Base-by-base conservation (phyloP, 768 basidiomycete genomes). In the Phlebiopsis flavidoalba region DNA sequence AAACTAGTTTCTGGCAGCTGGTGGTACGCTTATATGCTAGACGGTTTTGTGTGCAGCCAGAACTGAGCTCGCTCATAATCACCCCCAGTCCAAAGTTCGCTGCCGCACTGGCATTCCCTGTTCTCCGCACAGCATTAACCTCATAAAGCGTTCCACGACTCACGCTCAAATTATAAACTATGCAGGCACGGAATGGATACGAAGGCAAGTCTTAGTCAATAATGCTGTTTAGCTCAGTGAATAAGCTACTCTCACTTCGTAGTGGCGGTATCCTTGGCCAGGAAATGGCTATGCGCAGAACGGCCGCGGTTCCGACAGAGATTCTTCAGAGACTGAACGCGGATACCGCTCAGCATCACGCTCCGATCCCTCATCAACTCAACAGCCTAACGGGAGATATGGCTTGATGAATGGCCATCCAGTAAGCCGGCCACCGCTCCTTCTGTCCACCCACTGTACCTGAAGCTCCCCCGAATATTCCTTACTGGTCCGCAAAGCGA, bases 401-500 rank as follows among this genome's bases (percentile, higher is more conserved):
- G 19, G 40, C 40, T n/a, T n/a, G n/a, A 54, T 65, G 50, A 72
- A 70, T 59, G 72, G 68, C 40, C 63, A 64, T 71, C 43, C 67
- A 31, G 72, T n/a, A 74, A 26, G 60, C 63, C 12, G 56, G 55
- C 26, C 69, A n/a, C 62, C 24, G 67, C 62, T 46, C 72, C 67
- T 15, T 75, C 74, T 11, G 63, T 73, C n/a, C 37, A 65, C 61
- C n/a, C 24, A 71, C 73, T 24, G 63, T 67, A 11, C 71, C 71
- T 1, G 80, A 77, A 26, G 71, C 72, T 31, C 63, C 82, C n/a
- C 86, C 89, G 51, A 79, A 86, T 31, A 81, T 90, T 19, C 89
- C 90, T 0, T 89, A 90, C 73, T 92, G 89, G 89, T 88, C 89
- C 46, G 87, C 88, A 5, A 95, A 95, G 72, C 84, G 95, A 47